These are phyloP conservation scores for Arthrocladium fulminans DNA, from an alignment of 2,329 filamentous ascomycete species.

Conservation along the genomic window DNA sequence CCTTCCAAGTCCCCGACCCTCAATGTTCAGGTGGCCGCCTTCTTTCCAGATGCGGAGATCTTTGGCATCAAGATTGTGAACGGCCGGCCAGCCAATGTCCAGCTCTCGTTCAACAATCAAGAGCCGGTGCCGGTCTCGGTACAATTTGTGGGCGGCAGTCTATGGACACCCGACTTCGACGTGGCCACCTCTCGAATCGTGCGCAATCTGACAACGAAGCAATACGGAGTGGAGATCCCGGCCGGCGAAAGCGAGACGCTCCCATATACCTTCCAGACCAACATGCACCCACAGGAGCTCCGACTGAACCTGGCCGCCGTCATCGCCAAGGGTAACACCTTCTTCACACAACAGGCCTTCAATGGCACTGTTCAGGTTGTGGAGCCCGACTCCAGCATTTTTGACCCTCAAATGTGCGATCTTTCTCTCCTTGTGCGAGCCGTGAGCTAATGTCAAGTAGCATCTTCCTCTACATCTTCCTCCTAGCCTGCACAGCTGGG, in stretches of 20 bases:
- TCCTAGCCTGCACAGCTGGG: conserved; percentile 66
- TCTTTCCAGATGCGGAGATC: conserved; percentile 62
- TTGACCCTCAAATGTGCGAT: conserved; percentile 89
- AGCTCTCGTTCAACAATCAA: conserved; percentile 75
- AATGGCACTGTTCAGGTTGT: conserved; percentile 79
- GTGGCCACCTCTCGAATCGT: conserved; percentile 53
- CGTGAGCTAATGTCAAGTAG: conserved; percentile 39
- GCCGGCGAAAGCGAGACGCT: conserved; percentile 54
- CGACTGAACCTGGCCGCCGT: conserved; percentile 68
- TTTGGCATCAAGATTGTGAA: conserved; percentile 96
- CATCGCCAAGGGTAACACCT: conserved; percentile 43
- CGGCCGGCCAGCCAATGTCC: conserved; percentile 70
- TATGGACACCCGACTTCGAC: conserved; percentile 52
- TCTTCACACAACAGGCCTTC: conserved; percentile 72
- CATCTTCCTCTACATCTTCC: conserved; percentile 94
- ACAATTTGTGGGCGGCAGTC: conserved; percentile 64
- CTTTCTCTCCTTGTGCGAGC: conserved; percentile 1
- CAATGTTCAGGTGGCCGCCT: conserved; percentile 47
- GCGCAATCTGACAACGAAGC: conserved; percentile 73
- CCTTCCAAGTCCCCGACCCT: conserved; percentile 54
- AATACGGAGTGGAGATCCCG: conserved; percentile 64
- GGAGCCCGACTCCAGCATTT: conserved; percentile 80
- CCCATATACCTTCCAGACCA: conserved; percentile 73
- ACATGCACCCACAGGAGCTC: conserved; percentile 88
- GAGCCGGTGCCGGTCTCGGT: conserved; percentile 69